phyloP scores from a whole-genome alignment of 371 early-diverging fungal species.

The Thermomucor indicae-seudaticae region DNA sequence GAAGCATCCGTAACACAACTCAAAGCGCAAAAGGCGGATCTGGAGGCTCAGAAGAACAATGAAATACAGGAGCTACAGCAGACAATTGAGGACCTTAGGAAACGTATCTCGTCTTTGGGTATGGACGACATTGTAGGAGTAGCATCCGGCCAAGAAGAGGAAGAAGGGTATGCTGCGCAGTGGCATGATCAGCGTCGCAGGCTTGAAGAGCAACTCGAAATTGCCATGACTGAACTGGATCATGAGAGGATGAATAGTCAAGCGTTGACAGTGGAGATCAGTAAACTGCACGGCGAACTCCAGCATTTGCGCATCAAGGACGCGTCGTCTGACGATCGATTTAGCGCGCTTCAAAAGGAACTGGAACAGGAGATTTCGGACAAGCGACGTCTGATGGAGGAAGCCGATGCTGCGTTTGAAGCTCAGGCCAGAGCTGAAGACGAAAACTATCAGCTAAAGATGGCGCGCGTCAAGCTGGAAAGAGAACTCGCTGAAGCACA shows the following conservation, averaged over 20 bases:
- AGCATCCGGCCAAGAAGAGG: too few relatives aligned
- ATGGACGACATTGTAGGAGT: slow-evolving; percentile 18
- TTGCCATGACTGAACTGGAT: slow-evolving; percentile 30
- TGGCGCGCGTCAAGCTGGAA: slow-evolving; percentile 26
- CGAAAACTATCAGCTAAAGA: slow-evolving; percentile 31
- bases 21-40: slow-evolving; percentile 5
- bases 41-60: slow-evolving; percentile 3
- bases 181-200: slow-evolving; percentile 33
- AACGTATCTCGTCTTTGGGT: slow-evolving; percentile 9
- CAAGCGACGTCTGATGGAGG: slow-evolving; percentile 37
- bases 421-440: slow-evolving; percentile 35
- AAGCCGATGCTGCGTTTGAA: slow-evolving; percentile 38
- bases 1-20: slow-evolving; percentile 23
- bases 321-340: slow-evolving; percentile 17
- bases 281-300: slow-evolving; percentile 16
- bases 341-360: slow-evolving; percentile 18
- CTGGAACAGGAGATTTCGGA: slow-evolving; percentile 32
- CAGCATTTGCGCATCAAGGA: slow-evolving; percentile 10
- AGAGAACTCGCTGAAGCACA: slow-evolving; percentile 9
- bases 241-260: slow-evolving; percentile 14
- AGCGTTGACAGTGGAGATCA: slow-evolving; percentile 15
- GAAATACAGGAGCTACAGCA: slow-evolving; percentile 8
- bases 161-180: slow-evolving; percentile 11
- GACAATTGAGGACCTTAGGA: slow-evolving; percentile 22
- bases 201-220: slow-evolving; percentile 35